Evolutionary conservation across 768 basidiomycete species (phyloP), one percentile per base, ranked within the genome.

Genomic region (Glaciozyma antarctica): DNA sequence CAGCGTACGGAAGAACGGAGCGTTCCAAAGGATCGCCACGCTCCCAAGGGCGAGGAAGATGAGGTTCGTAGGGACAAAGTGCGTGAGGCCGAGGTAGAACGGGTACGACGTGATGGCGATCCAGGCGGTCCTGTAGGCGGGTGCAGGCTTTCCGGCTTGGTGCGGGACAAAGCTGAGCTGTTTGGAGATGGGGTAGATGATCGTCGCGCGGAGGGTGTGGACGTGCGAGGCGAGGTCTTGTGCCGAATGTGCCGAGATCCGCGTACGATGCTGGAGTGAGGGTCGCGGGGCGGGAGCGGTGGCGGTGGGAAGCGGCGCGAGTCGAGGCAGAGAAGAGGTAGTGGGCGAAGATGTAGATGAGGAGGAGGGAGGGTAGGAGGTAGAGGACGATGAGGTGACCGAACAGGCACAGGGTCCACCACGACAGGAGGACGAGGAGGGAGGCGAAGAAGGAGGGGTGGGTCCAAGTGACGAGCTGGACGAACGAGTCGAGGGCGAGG

Each of bases 21-120:
- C 64, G 54, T 72, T 51, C 74, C 75, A 72, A 16, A 74, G 41
- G 58, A 74, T 62, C 16, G 60, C 65, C 32, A 71, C n/a, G 24
- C 66, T 63, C 13, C 71, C 71, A 22, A 57, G 21, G 45, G 66
- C 12, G 52, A 73, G 72, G 54, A 72, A 63, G 19, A 75, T 58
- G 61, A 64, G 59, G 10, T 63, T 58, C 12, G 73, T 53, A 4
- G 74, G 69, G 43, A 73, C 51, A 47, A 71, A 48, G 48, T 56
- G 69, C 0, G 70, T 71, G 13, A 71, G 22, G 61, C 64, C 22
- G 41, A 74, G 72, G 44, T 70, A 73, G 56, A 69, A 58, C 12
- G 74, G 74, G 59, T 74, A 74, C n/a, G 72, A 73, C 0, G 73
- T 72, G 26, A 75, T 10, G 54, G 72, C 67, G 51, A 75, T 60